These are phyloP conservation scores for Salix dunnii DNA, from an alignment of 345 rosid species.

Conservation along the genomic window DNA sequence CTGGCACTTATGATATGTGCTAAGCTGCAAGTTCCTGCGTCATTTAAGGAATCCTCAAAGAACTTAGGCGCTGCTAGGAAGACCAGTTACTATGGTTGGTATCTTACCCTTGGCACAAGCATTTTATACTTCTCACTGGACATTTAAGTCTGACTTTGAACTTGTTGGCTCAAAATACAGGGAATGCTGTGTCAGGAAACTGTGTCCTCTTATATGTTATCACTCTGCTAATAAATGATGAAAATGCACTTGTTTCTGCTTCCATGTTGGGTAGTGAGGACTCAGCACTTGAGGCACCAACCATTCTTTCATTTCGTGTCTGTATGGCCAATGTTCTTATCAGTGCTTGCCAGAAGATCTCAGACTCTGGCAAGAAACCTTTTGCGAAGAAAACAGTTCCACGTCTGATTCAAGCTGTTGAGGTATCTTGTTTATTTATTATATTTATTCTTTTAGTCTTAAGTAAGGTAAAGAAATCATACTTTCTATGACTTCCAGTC, in stretches of 20 bases:
- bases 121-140: background rate
- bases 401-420: constrained; percentile 44
- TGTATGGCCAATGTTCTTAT: constrained; percentile 93
- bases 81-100: constrained; percentile 37
- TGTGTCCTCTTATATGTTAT: constrained; percentile 49
- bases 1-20: constrained; percentile 74
- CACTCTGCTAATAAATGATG: constrained; percentile 39
- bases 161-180: constrained; percentile 35
- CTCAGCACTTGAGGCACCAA: constrained; percentile 22
- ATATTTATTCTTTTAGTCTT: background rate
- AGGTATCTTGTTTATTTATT: constrained; percentile 44
- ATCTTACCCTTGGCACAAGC: constrained; percentile 9
- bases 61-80: constrained; percentile 17
- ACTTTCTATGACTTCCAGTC: background rate
- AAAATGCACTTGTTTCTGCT: constrained; percentile 24
- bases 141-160: constrained; percentile 11
- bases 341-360: constrained; percentile 74
- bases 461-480: too few relatives aligned
- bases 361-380: constrained; percentile 47
- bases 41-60: constrained; percentile 29
- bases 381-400: constrained; percentile 57
- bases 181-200: constrained; percentile 27
- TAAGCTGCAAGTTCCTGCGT: constrained; percentile 54
- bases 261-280: constrained; percentile 23
- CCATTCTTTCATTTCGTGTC: constrained; percentile 49